Conservation (phyloP, 2,329 filamentous ascomycete species). For the Bipolaris sorokiniana region DNA sequence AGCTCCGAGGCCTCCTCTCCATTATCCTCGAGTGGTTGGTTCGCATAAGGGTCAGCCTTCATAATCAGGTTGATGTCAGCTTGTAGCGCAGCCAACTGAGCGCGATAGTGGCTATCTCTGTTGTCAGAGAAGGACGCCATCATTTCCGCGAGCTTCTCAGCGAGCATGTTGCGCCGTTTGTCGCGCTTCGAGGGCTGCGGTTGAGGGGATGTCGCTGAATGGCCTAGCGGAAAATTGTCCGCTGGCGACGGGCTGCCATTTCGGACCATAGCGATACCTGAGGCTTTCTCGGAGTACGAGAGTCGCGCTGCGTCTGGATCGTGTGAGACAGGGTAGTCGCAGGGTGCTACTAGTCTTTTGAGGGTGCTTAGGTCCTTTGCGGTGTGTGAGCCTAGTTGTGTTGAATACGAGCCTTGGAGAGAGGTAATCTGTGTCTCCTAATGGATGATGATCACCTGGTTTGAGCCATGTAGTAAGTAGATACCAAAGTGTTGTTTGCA, state of each 20-base stretch:
- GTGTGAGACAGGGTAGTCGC: conserved; percentile 6
- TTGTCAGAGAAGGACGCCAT: conserved; percentile 79
- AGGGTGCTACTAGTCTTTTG: not conserved
- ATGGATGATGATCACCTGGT: not conserved
- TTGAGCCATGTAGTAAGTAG: conserved; percentile 9
- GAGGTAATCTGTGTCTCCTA: not conserved
- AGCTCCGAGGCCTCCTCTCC: conserved; percentile 71
- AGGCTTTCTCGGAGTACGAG: not conserved
- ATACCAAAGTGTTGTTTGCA: conserved; percentile 14
- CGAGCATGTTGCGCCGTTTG: conserved; percentile 82
- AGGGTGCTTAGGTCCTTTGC: not conserved
- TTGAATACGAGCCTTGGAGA: not conserved
- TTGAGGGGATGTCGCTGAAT: conserved; percentile 52
- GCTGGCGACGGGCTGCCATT: conserved; percentile 47
- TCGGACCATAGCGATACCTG: conserved; percentile 43
- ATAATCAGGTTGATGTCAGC: conserved; percentile 86
- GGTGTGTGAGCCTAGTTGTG: not conserved
- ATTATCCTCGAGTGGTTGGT: conserved; percentile 69
- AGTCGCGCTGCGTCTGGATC: conserved; percentile 4
- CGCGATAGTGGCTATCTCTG: conserved; percentile 81
- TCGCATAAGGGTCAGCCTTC: conserved; percentile 79
- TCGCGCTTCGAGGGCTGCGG: conserved; percentile 78
- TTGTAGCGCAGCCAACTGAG: conserved; percentile 90
- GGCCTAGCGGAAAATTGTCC: conserved; percentile 46
- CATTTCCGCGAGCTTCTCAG: conserved; percentile 78